Percentiles rank a stretch among this genome's conserved stretches.
Evolutionary conservation across 1,139 yeast genomes (phyloP).

Genomic region (Pneumocystis murina): DNA sequence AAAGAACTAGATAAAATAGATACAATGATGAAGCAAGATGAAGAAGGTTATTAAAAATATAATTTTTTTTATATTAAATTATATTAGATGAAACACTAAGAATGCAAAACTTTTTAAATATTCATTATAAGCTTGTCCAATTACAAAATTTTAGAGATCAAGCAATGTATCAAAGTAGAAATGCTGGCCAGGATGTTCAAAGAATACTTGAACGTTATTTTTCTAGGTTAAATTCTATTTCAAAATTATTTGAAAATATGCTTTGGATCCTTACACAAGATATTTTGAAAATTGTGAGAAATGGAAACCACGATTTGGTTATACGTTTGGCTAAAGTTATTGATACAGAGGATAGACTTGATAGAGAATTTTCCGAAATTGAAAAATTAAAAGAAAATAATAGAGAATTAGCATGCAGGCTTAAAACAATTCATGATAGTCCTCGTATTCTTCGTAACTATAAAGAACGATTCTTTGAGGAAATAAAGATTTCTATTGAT

Average conservation of each 20-base stretch:
- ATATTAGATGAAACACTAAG: background rate
- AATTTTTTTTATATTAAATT: slow-evolving; percentile 28
- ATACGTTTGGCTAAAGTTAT: slow-evolving; percentile 61
- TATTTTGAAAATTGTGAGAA: slow-evolving; percentile 54
- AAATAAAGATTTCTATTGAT: slow-evolving; percentile 43
- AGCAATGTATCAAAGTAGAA: slow-evolving; percentile 38
- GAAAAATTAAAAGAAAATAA: slow-evolving; percentile 19
- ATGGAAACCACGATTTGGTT: slow-evolving; percentile 51
- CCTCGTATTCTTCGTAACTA: slow-evolving; percentile 40
- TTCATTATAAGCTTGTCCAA: slow-evolving; percentile 56
- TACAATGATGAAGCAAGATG: slow-evolving; percentile 35
- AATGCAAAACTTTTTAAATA: slow-evolving; percentile 44
- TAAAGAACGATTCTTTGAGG: slow-evolving; percentile 45
- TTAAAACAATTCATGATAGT: slow-evolving; percentile 5
- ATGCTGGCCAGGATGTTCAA: slow-evolving; percentile 53
- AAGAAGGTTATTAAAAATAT: slow-evolving; percentile 32
- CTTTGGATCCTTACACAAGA: slow-evolving; percentile 46
- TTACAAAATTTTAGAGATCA: slow-evolving; percentile 71
- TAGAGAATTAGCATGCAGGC: slow-evolving; percentile 4
- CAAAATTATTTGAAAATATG: slow-evolving; percentile 49
- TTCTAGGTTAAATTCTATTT: slow-evolving; percentile 34
- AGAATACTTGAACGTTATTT: slow-evolving; percentile 51
- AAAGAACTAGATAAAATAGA: slow-evolving; percentile 38
- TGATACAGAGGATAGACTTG: slow-evolving; percentile 69
- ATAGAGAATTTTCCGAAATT: slow-evolving; percentile 28